Evolutionary conservation across 176 grass and related monocot genomes (phyloP).

Genomic region (Oryza coarctata): DNA sequence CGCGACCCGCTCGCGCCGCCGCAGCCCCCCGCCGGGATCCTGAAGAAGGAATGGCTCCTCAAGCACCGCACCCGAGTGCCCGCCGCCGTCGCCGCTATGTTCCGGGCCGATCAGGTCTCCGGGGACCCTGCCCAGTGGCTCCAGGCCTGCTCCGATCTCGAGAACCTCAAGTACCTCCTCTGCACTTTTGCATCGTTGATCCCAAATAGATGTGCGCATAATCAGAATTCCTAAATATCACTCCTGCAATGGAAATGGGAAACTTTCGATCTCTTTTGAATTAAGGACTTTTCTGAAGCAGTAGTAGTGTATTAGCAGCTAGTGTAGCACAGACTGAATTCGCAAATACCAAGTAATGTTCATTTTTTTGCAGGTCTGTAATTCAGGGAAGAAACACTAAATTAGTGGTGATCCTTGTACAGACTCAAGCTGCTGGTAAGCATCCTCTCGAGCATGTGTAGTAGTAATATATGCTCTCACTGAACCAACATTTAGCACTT

Average conservation of each 20-base stretch:
- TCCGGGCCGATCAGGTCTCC: constrained; percentile 73
- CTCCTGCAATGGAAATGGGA: constrained; percentile 12
- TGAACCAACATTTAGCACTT: background rate
- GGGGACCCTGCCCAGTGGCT: constrained; percentile 96
- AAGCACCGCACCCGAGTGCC: constrained; percentile 84
- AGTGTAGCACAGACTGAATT: background rate
- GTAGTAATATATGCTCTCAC: background rate
- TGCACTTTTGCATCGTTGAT: constrained; percentile 35
- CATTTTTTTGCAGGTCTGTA: constrained; percentile 59
- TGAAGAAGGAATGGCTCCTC: constrained; percentile 91
- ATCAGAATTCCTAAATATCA: constrained; percentile 13
- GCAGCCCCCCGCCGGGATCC: constrained; percentile 57
- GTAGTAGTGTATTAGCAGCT: background rate
- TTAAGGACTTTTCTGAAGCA: background rate
- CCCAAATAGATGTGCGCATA: constrained; percentile 19
- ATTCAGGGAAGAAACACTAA: constrained; percentile 70
- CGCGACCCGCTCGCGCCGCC: constrained; percentile 79
- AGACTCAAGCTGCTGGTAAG: constrained; percentile 61
- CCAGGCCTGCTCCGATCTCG: constrained; percentile 96
- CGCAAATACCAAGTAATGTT: constrained; percentile 13
- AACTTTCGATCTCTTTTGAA: constrained; percentile 14
- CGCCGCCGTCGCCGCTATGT: constrained; percentile 65
- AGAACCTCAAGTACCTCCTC: constrained; percentile 84
- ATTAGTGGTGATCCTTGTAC: constrained; percentile 90
- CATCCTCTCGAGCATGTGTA: background rate